Conservation (phyloP, 192 early-diverging fungal species). For the Umbelopsis ramanniana region DNA sequence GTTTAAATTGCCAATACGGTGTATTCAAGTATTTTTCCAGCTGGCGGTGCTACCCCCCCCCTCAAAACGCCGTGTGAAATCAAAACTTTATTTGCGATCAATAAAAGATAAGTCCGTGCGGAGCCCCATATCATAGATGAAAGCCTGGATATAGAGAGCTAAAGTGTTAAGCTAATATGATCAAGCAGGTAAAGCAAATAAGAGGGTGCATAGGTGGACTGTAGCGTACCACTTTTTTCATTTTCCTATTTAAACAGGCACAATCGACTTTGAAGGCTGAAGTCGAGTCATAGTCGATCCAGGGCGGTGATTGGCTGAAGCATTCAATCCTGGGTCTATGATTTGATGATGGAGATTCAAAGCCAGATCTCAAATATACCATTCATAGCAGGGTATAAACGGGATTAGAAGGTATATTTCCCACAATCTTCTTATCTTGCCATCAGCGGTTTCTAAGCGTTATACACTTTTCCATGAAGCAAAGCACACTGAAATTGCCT, state of each 20-base stretch:
- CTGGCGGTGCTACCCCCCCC: too few relatives aligned
- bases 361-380: background rate
- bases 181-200: too few relatives aligned
- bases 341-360: background rate
- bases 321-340: background rate
- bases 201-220: background rate
- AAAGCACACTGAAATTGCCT: background rate
- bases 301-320: background rate
- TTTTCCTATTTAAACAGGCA: background rate
- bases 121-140: background rate
- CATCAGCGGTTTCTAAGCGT: background rate
- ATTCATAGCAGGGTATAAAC: slow-evolving; percentile 15
- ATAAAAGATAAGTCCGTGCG: slow-evolving; percentile 23
- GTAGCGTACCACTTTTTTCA: background rate
- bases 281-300: background rate
- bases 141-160: background rate
- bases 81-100: slow-evolving; percentile 19
- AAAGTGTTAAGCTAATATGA: background rate
- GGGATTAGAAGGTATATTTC: slow-evolving; percentile 18
- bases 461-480: background rate
- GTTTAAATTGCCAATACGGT: too few relatives aligned
- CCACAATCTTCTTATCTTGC: slow-evolving; percentile 18
- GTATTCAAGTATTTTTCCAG: too few relatives aligned
- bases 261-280: background rate
- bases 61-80: slow-evolving; percentile 5